Evolutionary conservation across 2,329 filamentous ascomycete species (phyloP).

Genomic region (Myriangium duriaei): DNA sequence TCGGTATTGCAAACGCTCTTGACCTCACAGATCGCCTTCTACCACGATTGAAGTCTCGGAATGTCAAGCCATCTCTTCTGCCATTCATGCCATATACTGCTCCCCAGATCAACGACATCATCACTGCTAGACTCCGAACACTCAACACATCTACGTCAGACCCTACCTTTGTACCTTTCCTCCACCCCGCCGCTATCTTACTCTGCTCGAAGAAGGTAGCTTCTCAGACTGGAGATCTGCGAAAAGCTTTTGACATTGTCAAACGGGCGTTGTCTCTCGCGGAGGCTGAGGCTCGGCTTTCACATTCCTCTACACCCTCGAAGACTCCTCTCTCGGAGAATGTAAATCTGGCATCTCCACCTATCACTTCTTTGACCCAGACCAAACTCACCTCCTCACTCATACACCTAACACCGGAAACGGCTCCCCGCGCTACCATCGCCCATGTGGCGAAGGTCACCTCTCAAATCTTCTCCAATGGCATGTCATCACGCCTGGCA

Average conservation of each 20-base stretch:
- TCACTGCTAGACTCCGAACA: constrained; percentile 72
- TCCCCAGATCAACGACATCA: constrained; percentile 72
- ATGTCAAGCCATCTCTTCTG: constrained; percentile 77
- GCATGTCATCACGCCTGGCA: constrained; percentile 70
- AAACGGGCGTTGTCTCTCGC: constrained; percentile 79
- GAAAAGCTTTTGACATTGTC: constrained; percentile 91
- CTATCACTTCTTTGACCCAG: constrained; percentile 33
- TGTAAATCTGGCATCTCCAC: constrained; percentile 54
- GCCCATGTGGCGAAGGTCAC: constrained; percentile 87
- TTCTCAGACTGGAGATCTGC: constrained; percentile 83
- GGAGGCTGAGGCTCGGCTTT: constrained; percentile 68
- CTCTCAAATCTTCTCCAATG: constrained; percentile 78
- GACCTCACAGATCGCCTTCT: constrained; percentile 92
- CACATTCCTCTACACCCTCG: constrained; percentile 50
- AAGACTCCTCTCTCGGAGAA: constrained; percentile 74
- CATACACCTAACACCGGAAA: constrained; percentile 47
- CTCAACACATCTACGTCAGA: constrained; percentile 32
- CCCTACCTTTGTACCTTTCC: constrained; percentile 62
- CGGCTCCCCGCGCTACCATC: constrained; percentile 78
- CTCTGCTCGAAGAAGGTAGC: constrained; percentile 91
- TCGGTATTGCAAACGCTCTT: constrained; percentile 92
- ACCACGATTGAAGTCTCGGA: constrained; percentile 82
- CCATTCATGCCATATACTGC: constrained; percentile 90
- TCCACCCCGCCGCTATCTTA: constrained; percentile 87
- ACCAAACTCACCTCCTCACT: constrained; percentile 35